Conservation (phyloP, 2,329 filamentous ascomycete genomes). For the Neurospora sp. region DNA sequence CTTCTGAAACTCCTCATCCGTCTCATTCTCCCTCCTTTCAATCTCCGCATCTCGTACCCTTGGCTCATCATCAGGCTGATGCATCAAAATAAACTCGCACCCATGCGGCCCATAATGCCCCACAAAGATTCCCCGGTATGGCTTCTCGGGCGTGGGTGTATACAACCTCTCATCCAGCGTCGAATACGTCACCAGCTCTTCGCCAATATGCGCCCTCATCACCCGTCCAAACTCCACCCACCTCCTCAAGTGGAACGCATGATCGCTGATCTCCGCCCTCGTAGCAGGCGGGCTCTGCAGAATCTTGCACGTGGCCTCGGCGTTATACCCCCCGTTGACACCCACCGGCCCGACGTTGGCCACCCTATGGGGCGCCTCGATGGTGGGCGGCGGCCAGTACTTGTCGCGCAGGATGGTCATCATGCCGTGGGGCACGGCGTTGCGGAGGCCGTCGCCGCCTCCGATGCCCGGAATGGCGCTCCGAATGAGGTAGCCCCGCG, state of each 20-base stretch:
- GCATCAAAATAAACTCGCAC: constrained; percentile 75
- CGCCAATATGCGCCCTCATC: constrained; percentile 32
- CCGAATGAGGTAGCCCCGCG: neutral
- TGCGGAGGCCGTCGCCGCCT: constrained; percentile 22
- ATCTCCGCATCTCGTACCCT: constrained; percentile 27
- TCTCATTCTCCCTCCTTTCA: constrained; percentile 30
- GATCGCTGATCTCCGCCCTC: constrained; percentile 53
- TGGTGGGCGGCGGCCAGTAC: constrained; percentile 67
- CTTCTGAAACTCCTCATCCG: constrained; percentile 33
- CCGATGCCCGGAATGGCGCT: constrained; percentile 11
- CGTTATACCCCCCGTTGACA: constrained; percentile 10
- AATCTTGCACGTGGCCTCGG: constrained; percentile 19
- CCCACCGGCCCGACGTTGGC: constrained; percentile 19
- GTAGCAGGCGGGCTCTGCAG: constrained; percentile 31
- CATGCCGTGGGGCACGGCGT: constrained; percentile 32
- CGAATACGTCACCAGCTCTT: constrained; percentile 51
- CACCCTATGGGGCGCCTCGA: constrained; percentile 54
- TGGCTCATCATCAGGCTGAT: constrained; percentile 58
- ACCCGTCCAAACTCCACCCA: constrained; percentile 58
- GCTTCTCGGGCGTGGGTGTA: constrained; percentile 68
- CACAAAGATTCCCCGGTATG: constrained; percentile 85
- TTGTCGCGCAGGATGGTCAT: constrained; percentile 38
- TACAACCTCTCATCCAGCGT: constrained; percentile 69
- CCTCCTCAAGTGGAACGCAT: constrained; percentile 62
- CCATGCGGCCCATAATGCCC: constrained; percentile 85